phyloP scores from a whole-genome alignment of 2,329 filamentous ascomycete species.

The Malbranchea cinnamomea region DNA sequence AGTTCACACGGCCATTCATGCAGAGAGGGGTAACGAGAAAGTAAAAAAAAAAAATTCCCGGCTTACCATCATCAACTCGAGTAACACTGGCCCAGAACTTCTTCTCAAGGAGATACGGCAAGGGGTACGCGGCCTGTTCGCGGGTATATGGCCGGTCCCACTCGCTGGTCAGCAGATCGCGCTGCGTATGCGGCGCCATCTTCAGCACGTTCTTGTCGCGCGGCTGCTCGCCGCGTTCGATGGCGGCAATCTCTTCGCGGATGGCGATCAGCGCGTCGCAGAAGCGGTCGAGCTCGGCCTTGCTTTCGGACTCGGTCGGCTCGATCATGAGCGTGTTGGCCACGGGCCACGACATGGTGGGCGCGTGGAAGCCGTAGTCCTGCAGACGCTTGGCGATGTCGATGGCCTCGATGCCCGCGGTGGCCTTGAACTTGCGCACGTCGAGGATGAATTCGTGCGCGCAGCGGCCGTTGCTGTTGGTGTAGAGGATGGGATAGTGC shows the following conservation, averaged over 20 bases:
- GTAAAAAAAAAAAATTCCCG: not conserved
- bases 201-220: slow-evolving; percentile 71
- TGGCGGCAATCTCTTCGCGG: slow-evolving; percentile 63
- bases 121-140: slow-evolving; percentile 74
- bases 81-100: slow-evolving; percentile 94
- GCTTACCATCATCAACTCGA: slow-evolving; percentile 73
- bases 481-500: slow-evolving; percentile 87
- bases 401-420: slow-evolving; percentile 73
- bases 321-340: slow-evolving; percentile 96
- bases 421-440: slow-evolving; percentile 67
- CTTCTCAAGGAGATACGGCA: slow-evolving; percentile 74
- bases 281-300: slow-evolving; percentile 85
- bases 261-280: slow-evolving; percentile 81
- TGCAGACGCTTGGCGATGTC: slow-evolving; percentile 94
- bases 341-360: slow-evolving; percentile 94
- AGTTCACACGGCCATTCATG: slow-evolving; percentile 8
- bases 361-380: slow-evolving; percentile 94
- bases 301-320: slow-evolving; percentile 85
- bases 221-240: slow-evolving; percentile 67
- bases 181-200: slow-evolving; percentile 73
- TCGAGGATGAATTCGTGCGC: slow-evolving; percentile 97
- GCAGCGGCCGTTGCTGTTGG: slow-evolving; percentile 72
- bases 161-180: slow-evolving; percentile 58
- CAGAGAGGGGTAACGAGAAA: slow-evolving; percentile 9
- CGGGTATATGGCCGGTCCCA: slow-evolving; percentile 75